phyloP scores from a whole-genome alignment of 352 stramenopile species.

The Phytophthora niederhauseri region DNA sequence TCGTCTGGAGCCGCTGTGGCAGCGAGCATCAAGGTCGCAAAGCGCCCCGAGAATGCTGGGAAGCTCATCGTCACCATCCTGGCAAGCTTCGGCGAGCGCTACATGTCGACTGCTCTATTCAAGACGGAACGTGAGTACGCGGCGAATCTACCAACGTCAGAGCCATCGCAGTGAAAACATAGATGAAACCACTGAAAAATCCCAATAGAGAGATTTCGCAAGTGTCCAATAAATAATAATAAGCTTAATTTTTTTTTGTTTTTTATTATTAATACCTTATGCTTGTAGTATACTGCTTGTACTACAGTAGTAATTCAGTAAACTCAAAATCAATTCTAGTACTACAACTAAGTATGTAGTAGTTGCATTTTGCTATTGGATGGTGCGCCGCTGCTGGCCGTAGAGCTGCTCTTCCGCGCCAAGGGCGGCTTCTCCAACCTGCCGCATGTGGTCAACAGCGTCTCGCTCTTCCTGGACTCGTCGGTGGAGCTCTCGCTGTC shows the following conservation, averaged over 20 bases:
- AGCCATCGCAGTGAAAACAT: slow-evolving; percentile 1
- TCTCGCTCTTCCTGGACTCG: neutral
- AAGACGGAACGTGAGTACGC: slow-evolving; percentile 74
- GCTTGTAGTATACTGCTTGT: too few relatives aligned
- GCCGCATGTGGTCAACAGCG: neutral
- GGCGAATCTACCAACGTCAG: slow-evolving; percentile 53
- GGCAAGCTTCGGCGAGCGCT: slow-evolving; percentile 90
- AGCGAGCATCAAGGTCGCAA: slow-evolving; percentile 76
- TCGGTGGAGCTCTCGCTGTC: neutral
- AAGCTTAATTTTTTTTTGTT: too few relatives aligned
- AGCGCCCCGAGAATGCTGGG: slow-evolving; percentile 77
- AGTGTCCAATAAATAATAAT: too few relatives aligned
- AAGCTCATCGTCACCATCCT: slow-evolving; percentile 92
- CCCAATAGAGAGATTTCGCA: too few relatives aligned
- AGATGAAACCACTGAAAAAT: too few relatives aligned
- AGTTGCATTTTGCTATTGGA: too few relatives aligned
- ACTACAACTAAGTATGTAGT: too few relatives aligned
- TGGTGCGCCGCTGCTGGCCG: neutral
- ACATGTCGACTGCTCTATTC: slow-evolving; percentile 80
- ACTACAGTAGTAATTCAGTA: too few relatives aligned
- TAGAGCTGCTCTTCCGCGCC: neutral
- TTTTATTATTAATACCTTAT: too few relatives aligned
- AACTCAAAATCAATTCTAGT: too few relatives aligned
- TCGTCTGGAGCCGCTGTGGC: slow-evolving; percentile 84
- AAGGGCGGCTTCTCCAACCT: neutral